These are phyloP conservation scores for Stropharia rugosoannulata DNA, from an alignment of 768 basidiomycete genomes.

Conservation along the genomic window DNA sequence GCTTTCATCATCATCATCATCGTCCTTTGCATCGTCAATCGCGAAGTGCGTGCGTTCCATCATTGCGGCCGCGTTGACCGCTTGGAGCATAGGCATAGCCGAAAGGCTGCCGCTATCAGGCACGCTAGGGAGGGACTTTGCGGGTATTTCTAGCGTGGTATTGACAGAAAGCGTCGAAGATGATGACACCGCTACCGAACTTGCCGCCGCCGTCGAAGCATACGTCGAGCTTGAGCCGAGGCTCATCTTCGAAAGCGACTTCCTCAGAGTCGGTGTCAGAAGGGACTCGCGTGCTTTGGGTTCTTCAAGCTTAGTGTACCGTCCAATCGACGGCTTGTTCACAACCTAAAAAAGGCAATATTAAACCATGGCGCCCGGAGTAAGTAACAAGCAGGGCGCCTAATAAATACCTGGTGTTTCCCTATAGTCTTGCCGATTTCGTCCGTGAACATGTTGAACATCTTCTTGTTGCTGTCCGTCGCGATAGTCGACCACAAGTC, in stretches of 20 bases:
- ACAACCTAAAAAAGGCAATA: slow-evolving; percentile 45
- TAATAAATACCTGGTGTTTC: slow-evolving; percentile 72
- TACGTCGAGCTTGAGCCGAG: slow-evolving; percentile 27
- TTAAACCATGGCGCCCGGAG: background rate
- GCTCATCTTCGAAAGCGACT: slow-evolving; percentile 55
- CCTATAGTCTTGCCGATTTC: slow-evolving; percentile 94
- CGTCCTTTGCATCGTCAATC: slow-evolving; percentile 92
- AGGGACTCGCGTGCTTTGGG: slow-evolving; percentile 87
- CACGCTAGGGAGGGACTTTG: slow-evolving; percentile 26
- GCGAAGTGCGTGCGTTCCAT: slow-evolving; percentile 95
- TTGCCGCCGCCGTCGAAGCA: slow-evolving; percentile 10
- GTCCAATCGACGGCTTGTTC: slow-evolving; percentile 81
- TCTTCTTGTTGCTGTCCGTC: slow-evolving; percentile 89
- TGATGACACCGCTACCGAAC: slow-evolving; percentile 27
- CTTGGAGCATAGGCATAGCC: slow-evolving; percentile 67
- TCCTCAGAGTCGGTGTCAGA: slow-evolving; percentile 68
- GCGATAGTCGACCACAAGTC: slow-evolving; percentile 90
- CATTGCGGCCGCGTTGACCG: slow-evolving; percentile 78
- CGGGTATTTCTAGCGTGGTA: slow-evolving; percentile 27
- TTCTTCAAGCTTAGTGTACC: slow-evolving; percentile 81
- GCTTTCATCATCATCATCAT: slow-evolving; percentile 70
- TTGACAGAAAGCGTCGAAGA: slow-evolving; percentile 55
- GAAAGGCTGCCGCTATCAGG: slow-evolving; percentile 45
- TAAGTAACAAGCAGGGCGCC: background rate
- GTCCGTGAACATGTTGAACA: slow-evolving; percentile 91